Conservation (phyloP, 2,329 filamentous ascomycete genomes). For the Cercospora sp. region DNA sequence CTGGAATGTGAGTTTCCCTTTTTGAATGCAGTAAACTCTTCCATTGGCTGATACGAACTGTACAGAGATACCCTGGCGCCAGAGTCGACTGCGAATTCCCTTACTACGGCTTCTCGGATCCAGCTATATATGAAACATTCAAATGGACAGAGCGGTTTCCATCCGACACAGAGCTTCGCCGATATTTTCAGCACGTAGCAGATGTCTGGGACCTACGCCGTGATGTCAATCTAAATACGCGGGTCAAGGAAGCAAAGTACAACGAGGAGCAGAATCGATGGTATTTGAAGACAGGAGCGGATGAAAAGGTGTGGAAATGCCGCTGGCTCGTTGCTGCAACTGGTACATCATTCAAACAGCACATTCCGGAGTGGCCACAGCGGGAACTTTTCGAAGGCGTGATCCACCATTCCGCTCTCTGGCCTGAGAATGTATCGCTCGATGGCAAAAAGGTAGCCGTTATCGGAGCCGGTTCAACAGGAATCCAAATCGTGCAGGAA, state of each 20-base stretch:
- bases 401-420: constrained; percentile 44
- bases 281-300: constrained; percentile 10
- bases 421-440: constrained; percentile 41
- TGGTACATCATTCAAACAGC: constrained; percentile 42
- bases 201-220: constrained; percentile 57
- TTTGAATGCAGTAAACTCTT: no score
- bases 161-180: constrained; percentile 46
- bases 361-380: constrained; percentile 42
- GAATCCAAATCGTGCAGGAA: constrained; percentile 41
- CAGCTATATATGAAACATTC: constrained; percentile 55
- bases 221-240: constrained; percentile 58
- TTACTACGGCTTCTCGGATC: constrained; percentile 49
- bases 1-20: background rate
- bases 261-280: constrained; percentile 37
- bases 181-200: constrained; percentile 64
- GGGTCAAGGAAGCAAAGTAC: constrained; percentile 54
- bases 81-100: constrained; percentile 49
- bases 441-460: constrained; percentile 35
- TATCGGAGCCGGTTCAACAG: constrained; percentile 43
- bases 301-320: constrained; percentile 28
- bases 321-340: constrained; percentile 43
- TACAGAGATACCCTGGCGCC: constrained; percentile 40
- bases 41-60: no score
- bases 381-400: constrained; percentile 43
- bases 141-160: constrained; percentile 47